Evolutionary conservation across 208 protist genomes (phyloP).

Genomic region (Acanthamoeba royreba): DNA sequence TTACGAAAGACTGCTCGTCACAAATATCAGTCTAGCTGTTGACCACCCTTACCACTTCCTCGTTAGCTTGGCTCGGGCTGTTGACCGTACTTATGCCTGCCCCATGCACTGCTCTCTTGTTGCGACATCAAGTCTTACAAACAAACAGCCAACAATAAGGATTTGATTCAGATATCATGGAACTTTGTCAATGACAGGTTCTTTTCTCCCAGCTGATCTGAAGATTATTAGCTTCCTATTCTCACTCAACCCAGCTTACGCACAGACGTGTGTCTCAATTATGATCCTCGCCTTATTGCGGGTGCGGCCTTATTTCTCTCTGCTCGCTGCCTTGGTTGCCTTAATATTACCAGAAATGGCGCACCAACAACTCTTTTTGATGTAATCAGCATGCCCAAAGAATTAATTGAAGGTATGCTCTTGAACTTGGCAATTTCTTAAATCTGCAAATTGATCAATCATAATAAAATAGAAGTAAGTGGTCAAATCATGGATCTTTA

Average conservation of each 20-base stretch:
- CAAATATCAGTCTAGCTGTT: conserved; percentile 30
- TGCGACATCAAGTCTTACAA: neutral
- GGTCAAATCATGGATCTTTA: conserved; percentile 25
- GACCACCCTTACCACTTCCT: conserved; percentile 42
- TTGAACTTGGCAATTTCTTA: too few relatives aligned
- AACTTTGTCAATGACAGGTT: conserved; percentile 83
- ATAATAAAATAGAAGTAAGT: conserved; percentile 31
- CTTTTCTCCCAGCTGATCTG: neutral
- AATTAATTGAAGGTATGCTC: neutral
- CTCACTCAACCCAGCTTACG: neutral
- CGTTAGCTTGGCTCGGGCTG: neutral
- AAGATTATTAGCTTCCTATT: neutral
- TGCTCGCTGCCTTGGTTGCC: neutral
- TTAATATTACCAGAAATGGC: neutral
- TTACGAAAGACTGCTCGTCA: neutral
- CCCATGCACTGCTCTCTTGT: neutral
- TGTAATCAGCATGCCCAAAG: neutral
- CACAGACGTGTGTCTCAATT: neutral
- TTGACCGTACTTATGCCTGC: neutral
- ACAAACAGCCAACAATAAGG: neutral
- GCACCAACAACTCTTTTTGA: neutral
- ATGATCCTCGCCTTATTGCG: neutral
- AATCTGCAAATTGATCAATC: too few relatives aligned
- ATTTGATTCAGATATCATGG: conserved; percentile 78
- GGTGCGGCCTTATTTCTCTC: neutral